A percentile compares a stretch with the other conserved stretches of the same genome.
Conservation (phyloP, 208 protist species). For the Leishmania braziliensis region DNA sequence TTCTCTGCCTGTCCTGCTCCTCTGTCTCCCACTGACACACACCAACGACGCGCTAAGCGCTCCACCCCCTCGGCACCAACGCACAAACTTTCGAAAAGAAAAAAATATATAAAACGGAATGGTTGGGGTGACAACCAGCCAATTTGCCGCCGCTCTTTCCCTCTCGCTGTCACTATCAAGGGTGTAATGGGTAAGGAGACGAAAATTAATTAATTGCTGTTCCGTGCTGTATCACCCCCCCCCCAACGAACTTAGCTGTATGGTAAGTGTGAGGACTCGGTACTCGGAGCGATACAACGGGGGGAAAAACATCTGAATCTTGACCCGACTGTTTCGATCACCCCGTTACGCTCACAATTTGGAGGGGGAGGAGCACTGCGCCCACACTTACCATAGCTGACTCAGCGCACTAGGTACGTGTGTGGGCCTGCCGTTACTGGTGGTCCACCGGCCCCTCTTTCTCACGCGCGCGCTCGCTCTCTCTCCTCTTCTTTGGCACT, state of each 20-base stretch:
- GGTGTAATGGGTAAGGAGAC: not conserved
- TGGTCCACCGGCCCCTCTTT: no score
- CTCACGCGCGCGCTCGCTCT: no score
- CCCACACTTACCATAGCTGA: not conserved
- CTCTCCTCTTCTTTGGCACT: not conserved
- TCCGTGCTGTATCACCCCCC: not conserved
- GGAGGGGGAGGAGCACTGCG: not conserved
- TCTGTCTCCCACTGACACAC: not conserved
- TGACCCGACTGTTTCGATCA: not conserved
- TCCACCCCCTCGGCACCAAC: not conserved
- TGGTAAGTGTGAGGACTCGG: not conserved
- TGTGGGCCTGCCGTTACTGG: no score
- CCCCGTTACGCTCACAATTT: not conserved
- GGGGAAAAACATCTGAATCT: not conserved
- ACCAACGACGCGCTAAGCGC: not conserved
- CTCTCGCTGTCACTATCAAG: not conserved
- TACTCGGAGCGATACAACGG: not conserved
- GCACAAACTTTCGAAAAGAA: not conserved
- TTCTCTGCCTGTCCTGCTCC: not conserved
- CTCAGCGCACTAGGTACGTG: not conserved
- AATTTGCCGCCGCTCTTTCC: not conserved
- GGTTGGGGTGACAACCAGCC: not conserved
- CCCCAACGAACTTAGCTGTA: not conserved
- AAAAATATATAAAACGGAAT: not conserved
- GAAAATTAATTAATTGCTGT: not conserved